phyloP scores from a whole-genome alignment of 2,329 filamentous ascomycete genomes.

The Diaporthe longicolla region DNA sequence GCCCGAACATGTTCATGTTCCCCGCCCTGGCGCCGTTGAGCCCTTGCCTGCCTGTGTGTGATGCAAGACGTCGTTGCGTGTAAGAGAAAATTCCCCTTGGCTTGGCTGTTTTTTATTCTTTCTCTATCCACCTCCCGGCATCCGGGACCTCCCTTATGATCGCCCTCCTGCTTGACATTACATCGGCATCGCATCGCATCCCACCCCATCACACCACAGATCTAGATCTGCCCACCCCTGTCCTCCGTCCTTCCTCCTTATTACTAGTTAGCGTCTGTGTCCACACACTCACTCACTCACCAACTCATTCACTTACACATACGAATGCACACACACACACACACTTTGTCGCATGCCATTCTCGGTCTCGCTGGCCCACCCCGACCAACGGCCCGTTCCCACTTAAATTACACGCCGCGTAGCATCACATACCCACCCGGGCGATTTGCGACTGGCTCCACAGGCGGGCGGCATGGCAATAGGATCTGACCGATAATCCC shows the following conservation, averaged over 20 bases:
- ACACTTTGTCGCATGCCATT: neutral
- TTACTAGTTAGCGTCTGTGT: neutral
- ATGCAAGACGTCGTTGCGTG: constrained; percentile 1
- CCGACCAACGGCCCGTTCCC: constrained; percentile 1
- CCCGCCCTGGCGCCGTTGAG: neutral
- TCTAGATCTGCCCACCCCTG: constrained; percentile 22
- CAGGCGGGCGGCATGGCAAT: constrained; percentile 23
- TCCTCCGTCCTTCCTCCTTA: neutral
- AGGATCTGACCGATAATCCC: constrained; percentile 17
- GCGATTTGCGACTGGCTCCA: constrained; percentile 21
- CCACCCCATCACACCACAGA: constrained; percentile 14
- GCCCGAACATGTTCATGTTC: constrained; percentile 17
- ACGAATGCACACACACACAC: neutral
- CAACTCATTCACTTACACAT: neutral
- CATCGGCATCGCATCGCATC: constrained; percentile 25
- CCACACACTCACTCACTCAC: neutral
- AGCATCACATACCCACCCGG: constrained; percentile 1
- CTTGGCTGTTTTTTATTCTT: neutral
- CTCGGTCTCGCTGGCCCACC: constrained; percentile 10
- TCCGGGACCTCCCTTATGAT: neutral
- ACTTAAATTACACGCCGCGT: constrained; percentile 24
- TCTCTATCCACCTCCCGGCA: neutral
- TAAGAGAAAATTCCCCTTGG: constrained; percentile 25
- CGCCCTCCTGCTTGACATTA: constrained; percentile 27
- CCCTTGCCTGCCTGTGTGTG: neutral